These are phyloP conservation scores for Trichoderma sp. DNA, from an alignment of 2,329 filamentous ascomycete genomes.

Conservation along the genomic window DNA sequence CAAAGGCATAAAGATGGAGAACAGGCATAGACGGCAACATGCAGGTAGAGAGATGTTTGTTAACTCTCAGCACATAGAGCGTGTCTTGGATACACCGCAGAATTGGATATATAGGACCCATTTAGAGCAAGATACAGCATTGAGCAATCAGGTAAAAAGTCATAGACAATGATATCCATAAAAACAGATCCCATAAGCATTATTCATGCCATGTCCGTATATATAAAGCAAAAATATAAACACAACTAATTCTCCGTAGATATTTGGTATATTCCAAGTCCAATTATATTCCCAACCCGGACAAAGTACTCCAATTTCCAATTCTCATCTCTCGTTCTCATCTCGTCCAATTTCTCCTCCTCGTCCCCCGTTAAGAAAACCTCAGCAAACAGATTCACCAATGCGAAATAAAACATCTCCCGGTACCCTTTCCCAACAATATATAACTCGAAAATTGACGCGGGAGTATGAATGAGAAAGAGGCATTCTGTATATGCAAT, in stretches of 20 bases:
- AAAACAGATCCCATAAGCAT: background rate
- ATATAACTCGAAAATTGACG: background rate
- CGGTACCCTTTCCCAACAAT: background rate
- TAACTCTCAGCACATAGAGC: background rate
- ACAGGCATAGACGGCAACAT: background rate
- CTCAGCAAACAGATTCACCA: background rate
- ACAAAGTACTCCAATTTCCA: background rate
- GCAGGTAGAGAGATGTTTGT: background rate
- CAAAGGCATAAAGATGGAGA: background rate
- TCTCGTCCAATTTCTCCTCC: background rate
- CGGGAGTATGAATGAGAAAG: background rate
- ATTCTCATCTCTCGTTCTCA: background rate
- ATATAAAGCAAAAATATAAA: constrained; percentile 1
- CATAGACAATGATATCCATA: background rate
- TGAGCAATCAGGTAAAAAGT: constrained; percentile 2
- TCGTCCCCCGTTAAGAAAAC: background rate
- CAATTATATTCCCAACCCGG: constrained; percentile 3
- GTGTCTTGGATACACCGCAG: background rate
- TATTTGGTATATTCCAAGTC: constrained; percentile 17
- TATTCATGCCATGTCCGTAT: background rate
- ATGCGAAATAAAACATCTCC: background rate
- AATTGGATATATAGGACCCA: background rate
- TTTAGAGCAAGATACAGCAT: background rate
- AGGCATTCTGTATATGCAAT: constrained; percentile 19
- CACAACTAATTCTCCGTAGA: background rate